These are phyloP conservation scores for Zopfochytrium polystomum DNA, from an alignment of 371 early-diverging fungal species.

Conservation along the genomic window DNA sequence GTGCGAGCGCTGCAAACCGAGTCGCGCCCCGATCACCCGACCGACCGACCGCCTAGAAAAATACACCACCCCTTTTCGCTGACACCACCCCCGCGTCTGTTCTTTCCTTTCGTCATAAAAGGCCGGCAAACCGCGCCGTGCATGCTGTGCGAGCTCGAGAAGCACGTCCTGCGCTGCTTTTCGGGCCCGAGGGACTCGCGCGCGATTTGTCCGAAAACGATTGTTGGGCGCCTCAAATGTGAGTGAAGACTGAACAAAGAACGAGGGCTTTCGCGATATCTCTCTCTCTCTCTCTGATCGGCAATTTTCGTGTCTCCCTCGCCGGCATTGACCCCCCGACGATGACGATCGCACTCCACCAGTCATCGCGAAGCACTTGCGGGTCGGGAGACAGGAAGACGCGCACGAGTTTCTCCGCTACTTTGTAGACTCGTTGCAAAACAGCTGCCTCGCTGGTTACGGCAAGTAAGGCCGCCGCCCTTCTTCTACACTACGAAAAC, in stretches of 20 bases:
- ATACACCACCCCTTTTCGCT: not conserved
- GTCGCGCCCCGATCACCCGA: too few species aligned
- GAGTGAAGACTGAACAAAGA: too few species aligned
- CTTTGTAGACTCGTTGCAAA: conserved; percentile 59
- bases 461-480: conserved; percentile 45
- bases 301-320: not conserved
- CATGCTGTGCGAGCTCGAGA: conserved; percentile 60
- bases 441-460: conserved; percentile 50
- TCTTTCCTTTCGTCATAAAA: conserved; percentile 18
- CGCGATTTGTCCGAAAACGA: conserved; percentile 65
- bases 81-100: not conserved
- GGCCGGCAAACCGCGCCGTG: conserved; percentile 59
- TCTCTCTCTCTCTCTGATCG: conserved; percentile 27
- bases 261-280: not conserved
- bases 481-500: too few species aligned
- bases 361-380: conserved; percentile 69
- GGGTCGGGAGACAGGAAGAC: conserved; percentile 83
- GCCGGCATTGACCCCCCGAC: too few species aligned
- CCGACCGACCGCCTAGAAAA: not conserved
- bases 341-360: not conserved
- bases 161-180: conserved; percentile 52
- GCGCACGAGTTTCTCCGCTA: conserved; percentile 84
- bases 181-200: conserved; percentile 22
- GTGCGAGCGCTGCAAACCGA: too few species aligned
- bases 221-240: conserved; percentile 68